phyloP scores from a whole-genome alignment of 176 grass and related monocot species.

The Oryza meyeriana region DNA sequence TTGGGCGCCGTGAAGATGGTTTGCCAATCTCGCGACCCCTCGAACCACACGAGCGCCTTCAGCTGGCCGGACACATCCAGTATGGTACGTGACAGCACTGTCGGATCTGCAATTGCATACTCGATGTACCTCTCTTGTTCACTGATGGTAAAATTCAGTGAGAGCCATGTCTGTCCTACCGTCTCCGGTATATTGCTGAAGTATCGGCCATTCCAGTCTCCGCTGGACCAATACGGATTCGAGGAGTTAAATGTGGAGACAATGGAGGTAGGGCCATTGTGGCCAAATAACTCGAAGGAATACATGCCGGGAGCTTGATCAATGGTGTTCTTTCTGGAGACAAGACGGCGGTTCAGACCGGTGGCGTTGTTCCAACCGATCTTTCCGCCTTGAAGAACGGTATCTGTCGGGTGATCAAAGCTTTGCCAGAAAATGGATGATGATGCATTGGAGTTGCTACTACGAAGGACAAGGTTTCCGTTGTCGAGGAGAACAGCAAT shows the following conservation, averaged over 20 bases:
- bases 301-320: conserved; percentile 38
- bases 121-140: too few relatives aligned
- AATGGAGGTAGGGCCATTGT: background rate
- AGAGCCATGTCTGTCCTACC: background rate
- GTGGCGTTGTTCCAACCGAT: conserved; percentile 40
- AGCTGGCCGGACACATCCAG: too few relatives aligned
- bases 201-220: conserved; percentile 47
- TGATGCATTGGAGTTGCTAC: background rate
- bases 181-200: conserved; percentile 37
- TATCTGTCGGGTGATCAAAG: conserved; percentile 48
- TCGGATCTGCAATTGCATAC: too few relatives aligned
- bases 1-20: conserved; percentile 5
- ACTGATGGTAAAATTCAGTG: too few relatives aligned
- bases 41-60: conserved; percentile 9
- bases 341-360: conserved; percentile 28
- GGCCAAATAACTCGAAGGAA: background rate
- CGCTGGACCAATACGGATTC: conserved; percentile 11
- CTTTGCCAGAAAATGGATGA: conserved; percentile 49
- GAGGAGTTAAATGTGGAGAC: conserved; percentile 10
- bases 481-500: conserved; percentile 16
- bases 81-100: too few relatives aligned
- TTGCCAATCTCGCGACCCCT: conserved; percentile 28
- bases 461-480: conserved; percentile 49
- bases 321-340: conserved; percentile 30
- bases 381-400: conserved; percentile 32